A percentile compares a stretch with the other conserved stretches of the same genome.
These are phyloP conservation scores for Amanita rimosa DNA, from an alignment of 768 basidiomycete species.

Conservation along the genomic window DNA sequence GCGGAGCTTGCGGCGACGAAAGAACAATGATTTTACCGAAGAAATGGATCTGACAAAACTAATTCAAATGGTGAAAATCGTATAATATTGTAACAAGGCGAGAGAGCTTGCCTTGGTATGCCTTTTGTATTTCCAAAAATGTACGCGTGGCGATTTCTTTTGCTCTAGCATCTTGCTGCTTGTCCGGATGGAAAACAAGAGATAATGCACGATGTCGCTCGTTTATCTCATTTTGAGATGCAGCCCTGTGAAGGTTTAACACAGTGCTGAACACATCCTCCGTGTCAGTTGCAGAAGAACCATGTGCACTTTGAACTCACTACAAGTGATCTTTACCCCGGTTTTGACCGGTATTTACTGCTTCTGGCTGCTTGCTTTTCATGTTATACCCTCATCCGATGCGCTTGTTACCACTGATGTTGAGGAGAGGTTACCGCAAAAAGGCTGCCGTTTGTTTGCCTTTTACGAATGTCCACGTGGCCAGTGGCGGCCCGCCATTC, in stretches of 20 bases:
- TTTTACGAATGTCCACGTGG: neutral
- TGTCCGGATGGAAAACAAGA: constrained; percentile 79
- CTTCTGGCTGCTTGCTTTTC: neutral
- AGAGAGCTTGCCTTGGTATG: constrained; percentile 55
- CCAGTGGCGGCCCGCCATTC: neutral
- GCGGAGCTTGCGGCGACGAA: constrained; percentile 2
- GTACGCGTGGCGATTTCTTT: constrained; percentile 50
- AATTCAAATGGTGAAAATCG: constrained; percentile 3
- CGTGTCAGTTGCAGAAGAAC: neutral
- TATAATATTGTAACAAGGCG: neutral
- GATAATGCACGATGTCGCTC: constrained; percentile 66
- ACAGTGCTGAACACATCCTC: constrained; percentile 34
- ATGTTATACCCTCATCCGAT: neutral
- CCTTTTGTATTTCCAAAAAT: constrained; percentile 72
- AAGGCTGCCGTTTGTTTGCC: neutral
- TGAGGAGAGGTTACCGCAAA: neutral
- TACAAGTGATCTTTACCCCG: constrained; percentile 9
- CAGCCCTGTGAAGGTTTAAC: constrained; percentile 56
- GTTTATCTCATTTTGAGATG: constrained; percentile 58
- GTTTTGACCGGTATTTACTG: neutral
- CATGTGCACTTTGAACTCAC: constrained; percentile 5
- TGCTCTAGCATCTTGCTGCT: constrained; percentile 47
- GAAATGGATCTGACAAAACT: constrained; percentile 67
- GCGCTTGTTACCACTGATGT: neutral
- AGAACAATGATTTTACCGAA: constrained; percentile 30